Evolutionary conservation across 2,329 filamentous ascomycete genomes (phyloP).

Genomic region (Parastagonospora avenae): DNA sequence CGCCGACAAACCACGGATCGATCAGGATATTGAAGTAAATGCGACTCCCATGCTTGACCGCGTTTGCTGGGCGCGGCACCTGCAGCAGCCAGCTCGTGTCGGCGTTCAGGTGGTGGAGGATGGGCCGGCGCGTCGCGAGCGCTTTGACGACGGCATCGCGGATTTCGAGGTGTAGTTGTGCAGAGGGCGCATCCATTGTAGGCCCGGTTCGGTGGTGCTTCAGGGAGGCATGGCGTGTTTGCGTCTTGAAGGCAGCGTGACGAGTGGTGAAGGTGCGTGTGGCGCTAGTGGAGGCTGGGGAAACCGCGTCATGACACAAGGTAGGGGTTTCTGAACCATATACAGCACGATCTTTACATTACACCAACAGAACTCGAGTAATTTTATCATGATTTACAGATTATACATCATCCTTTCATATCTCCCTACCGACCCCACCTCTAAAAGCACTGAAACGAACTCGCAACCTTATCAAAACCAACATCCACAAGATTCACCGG

Average conservation of each 20-base stretch:
- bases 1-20: conserved; percentile 68
- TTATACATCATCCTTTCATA: background rate
- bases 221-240: conserved; percentile 25
- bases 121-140: conserved; percentile 53
- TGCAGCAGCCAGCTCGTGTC: conserved; percentile 72
- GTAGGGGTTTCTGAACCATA: too few species aligned
- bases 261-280: conserved; percentile 4
- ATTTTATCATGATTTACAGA: background rate
- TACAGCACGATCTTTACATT: background rate
- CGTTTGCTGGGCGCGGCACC: conserved; percentile 59
- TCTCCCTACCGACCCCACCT: background rate
- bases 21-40: conserved; percentile 68
- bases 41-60: conserved; percentile 50
- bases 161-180: conserved; percentile 52
- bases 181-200: conserved; percentile 41
- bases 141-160: conserved; percentile 46
- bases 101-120: conserved; percentile 69
- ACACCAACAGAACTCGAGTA: background rate
- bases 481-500: conserved; percentile 24
- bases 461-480: conserved; percentile 18
- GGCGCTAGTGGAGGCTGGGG: conserved; percentile 20
- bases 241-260: background rate
- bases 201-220: conserved; percentile 12
- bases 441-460: conserved; percentile 4
- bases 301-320: background rate